Conservation (phyloP, 169 alveolate species). For the Plasmodium coatneyi region DNA sequence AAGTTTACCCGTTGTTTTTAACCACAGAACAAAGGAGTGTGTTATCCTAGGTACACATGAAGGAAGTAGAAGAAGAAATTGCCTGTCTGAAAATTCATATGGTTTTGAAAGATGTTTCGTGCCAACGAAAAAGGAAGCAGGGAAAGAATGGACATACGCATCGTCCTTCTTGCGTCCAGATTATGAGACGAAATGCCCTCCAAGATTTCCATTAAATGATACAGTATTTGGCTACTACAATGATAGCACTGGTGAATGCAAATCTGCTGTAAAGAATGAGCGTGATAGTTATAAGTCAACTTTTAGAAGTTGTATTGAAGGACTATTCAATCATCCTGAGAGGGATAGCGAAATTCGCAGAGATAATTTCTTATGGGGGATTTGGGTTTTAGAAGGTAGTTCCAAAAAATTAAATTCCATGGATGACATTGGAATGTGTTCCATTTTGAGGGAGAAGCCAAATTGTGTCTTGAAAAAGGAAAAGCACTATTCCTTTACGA, state of each 20-base stretch:
- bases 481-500: constrained; percentile 52
- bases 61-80: constrained; percentile 21
- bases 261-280: not conserved
- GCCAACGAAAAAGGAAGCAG: constrained; percentile 35
- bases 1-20: constrained; percentile 48
- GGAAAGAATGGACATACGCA: constrained; percentile 65
- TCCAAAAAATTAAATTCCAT: constrained; percentile 19
- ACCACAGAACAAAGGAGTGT: constrained; percentile 55
- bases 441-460: constrained; percentile 18
- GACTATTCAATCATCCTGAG: constrained; percentile 13
- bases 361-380: constrained; percentile 40
- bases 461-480: constrained; percentile 31
- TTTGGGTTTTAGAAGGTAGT: constrained; percentile 25
- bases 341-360: not conserved
- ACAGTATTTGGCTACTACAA: constrained; percentile 55
- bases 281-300: not conserved
- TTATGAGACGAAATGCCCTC: constrained; percentile 58
- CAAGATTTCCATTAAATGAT: constrained; percentile 62
- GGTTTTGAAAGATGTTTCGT: constrained; percentile 27
- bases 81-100: not conserved
- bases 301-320: constrained; percentile 42
- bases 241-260: constrained; percentile 41
- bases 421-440: constrained; percentile 41
- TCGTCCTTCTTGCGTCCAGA: constrained; percentile 70
- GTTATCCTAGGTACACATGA: constrained; percentile 61